Evolutionary conservation across 2,329 filamentous ascomycete species (phyloP), one percentile per base, ranked within the genome.

Genomic region (Penicillium griseofulvum): DNA sequence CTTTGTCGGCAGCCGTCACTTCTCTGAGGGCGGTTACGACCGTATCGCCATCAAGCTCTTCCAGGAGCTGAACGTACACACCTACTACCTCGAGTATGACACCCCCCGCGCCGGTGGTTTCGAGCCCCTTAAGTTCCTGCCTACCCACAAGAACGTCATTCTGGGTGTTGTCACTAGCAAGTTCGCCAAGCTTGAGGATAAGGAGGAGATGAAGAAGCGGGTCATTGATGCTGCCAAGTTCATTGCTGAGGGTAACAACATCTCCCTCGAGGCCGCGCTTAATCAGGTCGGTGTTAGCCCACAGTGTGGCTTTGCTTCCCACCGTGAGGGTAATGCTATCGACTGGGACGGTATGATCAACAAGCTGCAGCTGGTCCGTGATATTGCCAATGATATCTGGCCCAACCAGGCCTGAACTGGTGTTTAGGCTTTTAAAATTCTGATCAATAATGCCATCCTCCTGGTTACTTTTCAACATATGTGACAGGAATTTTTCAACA

Each of bases 371-470:
- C 74, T 92, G 49, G 87, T 91, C 17, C 82, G 88, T 60, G 78
- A 84, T 63, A 84, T 92, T 65, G 88, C 89, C 3, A 83, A 91
- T 67, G 83, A 87, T 65, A 82, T 91, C 55, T 92, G 88, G 89
- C 79, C 80, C 4, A 78, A 78, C 19, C 74, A 83, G 74, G 68
- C 76, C 60, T 83, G 59, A 65, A 44, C 37, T 48, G 24, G 2
- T 34, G 38, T 14, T 44, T 17, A 31, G 11, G 24, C 43, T 22
- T 19, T 22, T 12, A 41, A 43, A 51, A 36, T 12, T 49, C 22
- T 54, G 51, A 31, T 43, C 5, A n/a, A 39, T 41, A 31, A 31
- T 52, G 50, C 47, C n/a, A 36, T 56, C 52, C 42, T 2, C 19
- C 44, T n/a, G 14, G 17, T 55, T 29, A 38, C 45, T 50, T 59